phyloP scores from a whole-genome alignment of 192 early-diverging fungal genomes.

The Haplosporangium gracile region DNA sequence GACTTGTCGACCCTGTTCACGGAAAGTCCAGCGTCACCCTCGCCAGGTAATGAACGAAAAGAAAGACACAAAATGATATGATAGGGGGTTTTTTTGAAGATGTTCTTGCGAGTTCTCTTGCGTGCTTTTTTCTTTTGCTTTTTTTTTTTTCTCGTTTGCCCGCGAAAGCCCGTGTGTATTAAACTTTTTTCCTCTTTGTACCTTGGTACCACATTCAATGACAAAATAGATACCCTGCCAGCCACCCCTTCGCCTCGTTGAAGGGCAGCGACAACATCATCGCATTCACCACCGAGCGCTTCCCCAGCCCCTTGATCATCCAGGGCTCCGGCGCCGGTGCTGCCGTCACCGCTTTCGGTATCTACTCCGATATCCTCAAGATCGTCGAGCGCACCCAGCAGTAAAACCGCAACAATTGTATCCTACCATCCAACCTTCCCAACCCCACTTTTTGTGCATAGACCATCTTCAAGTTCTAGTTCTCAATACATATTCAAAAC shows the following conservation, averaged over 20 bases:
- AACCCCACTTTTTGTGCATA: not conserved
- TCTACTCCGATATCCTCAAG: constrained; percentile 94
- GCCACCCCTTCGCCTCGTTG: constrained; percentile 95
- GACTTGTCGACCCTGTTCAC: constrained; percentile 80
- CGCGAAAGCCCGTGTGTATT: not conserved
- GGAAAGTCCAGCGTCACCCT: constrained; percentile 85
- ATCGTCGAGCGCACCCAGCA: constrained; percentile 73
- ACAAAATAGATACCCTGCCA: constrained; percentile 75
- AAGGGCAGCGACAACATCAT: constrained; percentile 99
- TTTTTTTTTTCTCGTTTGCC: constrained; percentile 13
- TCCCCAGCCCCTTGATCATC: constrained; percentile 95
- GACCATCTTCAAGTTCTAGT: not conserved
- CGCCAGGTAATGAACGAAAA: constrained; percentile 59
- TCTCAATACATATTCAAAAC: no score
- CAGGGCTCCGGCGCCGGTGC: constrained; percentile 97
- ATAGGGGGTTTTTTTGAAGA: not conserved
- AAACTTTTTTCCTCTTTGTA: not conserved
- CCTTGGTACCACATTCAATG: not conserved
- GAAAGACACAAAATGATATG: not conserved
- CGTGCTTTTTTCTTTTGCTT: not conserved
- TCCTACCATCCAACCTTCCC: not conserved
- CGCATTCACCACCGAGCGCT: constrained; percentile 93
- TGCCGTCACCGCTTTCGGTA: constrained; percentile 98
- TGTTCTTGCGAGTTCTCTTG: not conserved
- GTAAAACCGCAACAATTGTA: not conserved